Conservation (phyloP, 1,284 basidiomycete genomes). For the Pseudozyma flocculosa region DNA sequence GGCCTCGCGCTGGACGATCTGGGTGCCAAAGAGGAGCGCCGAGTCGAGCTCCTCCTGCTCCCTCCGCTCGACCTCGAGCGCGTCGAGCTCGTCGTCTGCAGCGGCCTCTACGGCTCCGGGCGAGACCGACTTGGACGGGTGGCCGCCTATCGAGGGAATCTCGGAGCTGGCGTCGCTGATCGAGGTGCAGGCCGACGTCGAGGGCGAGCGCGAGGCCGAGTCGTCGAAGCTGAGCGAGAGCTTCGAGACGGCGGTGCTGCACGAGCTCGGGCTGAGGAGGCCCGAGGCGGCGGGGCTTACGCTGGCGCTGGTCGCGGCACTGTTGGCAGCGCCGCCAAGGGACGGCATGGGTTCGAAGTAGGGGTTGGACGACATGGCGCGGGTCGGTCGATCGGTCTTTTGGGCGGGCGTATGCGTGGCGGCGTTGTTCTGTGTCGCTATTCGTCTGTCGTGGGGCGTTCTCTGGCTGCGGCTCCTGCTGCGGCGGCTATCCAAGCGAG, state of each 20-base stretch:
- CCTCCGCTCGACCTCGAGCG: slow-evolving; percentile 22
- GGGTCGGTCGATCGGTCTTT: no score
- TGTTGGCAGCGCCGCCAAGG: neutral
- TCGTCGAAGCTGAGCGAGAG: slow-evolving; percentile 18
- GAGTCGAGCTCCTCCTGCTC: slow-evolving; percentile 20
- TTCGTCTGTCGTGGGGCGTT: no score
- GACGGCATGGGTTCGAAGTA: slow-evolving; percentile 22
- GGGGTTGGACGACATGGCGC: neutral
- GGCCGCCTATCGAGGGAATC: slow-evolving; percentile 9
- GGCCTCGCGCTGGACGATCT: slow-evolving; percentile 34
- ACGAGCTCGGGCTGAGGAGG: slow-evolving; percentile 18
- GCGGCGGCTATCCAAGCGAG: no score
- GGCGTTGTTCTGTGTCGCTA: no score
- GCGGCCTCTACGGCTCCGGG: slow-evolving; percentile 2
- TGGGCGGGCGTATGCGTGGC: no score
- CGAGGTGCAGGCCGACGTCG: slow-evolving; percentile 28
- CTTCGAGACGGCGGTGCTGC: slow-evolving; percentile 21
- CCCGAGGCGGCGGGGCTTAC: slow-evolving; percentile 17
- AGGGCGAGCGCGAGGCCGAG: slow-evolving; percentile 20
- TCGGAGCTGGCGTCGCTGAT: slow-evolving; percentile 29
- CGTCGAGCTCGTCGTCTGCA: slow-evolving; percentile 21
- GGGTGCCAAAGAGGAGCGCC: slow-evolving; percentile 22
- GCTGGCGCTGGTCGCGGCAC: slow-evolving; percentile 15
- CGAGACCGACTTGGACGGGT: neutral
- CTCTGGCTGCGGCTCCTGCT: no score